A percentile compares a stretch with the other conserved stretches of the same genome.
phyloP scores from a whole-genome alignment of 148 eudicot genomes.

The Rhododendron mucronatum region DNA sequence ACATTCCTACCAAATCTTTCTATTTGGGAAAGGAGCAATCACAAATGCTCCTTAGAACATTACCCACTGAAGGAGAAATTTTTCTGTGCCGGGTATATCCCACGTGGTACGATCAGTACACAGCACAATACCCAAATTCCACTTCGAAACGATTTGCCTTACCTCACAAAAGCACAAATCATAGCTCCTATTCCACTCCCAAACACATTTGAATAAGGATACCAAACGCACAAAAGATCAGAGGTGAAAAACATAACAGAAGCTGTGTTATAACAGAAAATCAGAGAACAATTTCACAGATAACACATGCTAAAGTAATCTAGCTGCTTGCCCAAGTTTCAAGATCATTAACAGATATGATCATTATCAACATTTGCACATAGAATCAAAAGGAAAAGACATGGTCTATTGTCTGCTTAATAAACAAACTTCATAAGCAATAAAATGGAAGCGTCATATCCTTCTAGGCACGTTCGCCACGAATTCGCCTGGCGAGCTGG shows the following conservation, averaged over 20 bases:
- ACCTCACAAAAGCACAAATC: neutral
- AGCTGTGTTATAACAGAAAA: neutral
- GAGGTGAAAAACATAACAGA: neutral
- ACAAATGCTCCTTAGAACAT: no score
- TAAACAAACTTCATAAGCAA: neutral
- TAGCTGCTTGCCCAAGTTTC: neutral
- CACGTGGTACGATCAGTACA: no score
- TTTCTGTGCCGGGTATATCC: no score
- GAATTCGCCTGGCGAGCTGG: slow-evolving; percentile 44
- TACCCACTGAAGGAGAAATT: no score
- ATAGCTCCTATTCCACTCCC: neutral
- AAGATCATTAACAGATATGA: neutral
- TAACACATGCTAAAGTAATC: neutral
- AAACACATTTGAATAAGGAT: neutral
- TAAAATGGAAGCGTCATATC: neutral
- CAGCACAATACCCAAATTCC: no score
- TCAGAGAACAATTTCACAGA: neutral
- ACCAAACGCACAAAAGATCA: neutral
- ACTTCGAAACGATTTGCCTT: no score
- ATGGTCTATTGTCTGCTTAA: neutral
- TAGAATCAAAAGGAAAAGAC: neutral
- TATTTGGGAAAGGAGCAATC: no score
- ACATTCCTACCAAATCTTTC: no score
- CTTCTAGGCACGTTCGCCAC: slow-evolving; percentile 37
- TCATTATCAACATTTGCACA: neutral